These are phyloP conservation scores for Fraxinus paxiana DNA, from an alignment of 305 asterid species.

Conservation along the genomic window DNA sequence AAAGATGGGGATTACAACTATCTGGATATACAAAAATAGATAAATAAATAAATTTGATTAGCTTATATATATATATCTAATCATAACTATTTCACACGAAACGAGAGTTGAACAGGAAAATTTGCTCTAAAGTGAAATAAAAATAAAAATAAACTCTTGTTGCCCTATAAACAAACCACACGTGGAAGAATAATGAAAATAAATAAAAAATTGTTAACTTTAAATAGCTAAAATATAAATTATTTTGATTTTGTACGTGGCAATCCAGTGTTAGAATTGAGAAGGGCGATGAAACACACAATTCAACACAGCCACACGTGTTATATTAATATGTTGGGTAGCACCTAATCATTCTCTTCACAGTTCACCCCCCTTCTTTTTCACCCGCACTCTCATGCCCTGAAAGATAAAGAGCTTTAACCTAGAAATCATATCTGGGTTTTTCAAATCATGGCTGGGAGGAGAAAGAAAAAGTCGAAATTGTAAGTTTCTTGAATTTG, in stretches of 20 bases:
- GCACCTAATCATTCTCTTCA: background rate
- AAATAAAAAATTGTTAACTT: background rate
- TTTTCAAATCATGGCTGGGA: conserved; percentile 35
- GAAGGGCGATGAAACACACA: background rate
- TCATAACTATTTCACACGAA: background rate
- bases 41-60: background rate
- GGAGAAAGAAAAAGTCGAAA: conserved; percentile 36
- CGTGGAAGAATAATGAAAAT: background rate
- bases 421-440: background rate
- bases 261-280: background rate
- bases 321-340: background rate
- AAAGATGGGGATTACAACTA: background rate
- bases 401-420: background rate
- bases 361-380: conserved; percentile 1
- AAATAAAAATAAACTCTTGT: background rate
- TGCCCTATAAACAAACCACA: background rate
- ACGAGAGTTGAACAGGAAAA: background rate
- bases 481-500: conserved; percentile 23
- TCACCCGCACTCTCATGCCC: conserved; percentile 1
- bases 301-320: conserved; percentile 3
- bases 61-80: background rate
- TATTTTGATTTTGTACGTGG: background rate
- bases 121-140: background rate
- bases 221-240: background rate
- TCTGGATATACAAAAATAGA: background rate